These are phyloP conservation scores for Brachypodium distachyon DNA, from an alignment of 202 grass and related monocot species.

Conservation along the genomic window DNA sequence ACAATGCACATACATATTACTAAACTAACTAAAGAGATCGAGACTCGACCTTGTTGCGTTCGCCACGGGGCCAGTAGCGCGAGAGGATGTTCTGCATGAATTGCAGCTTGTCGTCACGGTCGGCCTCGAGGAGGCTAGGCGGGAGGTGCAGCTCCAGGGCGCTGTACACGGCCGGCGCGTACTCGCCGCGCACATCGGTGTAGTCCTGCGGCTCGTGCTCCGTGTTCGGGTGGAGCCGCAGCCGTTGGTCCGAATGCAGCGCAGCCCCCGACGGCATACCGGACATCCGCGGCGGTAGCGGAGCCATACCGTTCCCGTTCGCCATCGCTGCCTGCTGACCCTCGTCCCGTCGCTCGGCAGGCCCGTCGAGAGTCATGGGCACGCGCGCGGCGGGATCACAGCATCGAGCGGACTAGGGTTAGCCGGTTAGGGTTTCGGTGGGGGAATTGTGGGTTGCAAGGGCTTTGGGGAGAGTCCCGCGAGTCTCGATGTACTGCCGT, in stretches of 20 bases:
- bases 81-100: slow-evolving; percentile 78
- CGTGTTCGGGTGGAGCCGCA: slow-evolving; percentile 71
- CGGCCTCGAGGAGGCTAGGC: slow-evolving; percentile 65
- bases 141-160: slow-evolving; percentile 90
- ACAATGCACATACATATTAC: background rate
- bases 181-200: slow-evolving; percentile 64
- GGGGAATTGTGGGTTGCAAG: no score
- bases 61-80: slow-evolving; percentile 76
- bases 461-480: no score
- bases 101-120: slow-evolving; percentile 66
- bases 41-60: slow-evolving; percentile 67
- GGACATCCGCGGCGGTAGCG: background rate
- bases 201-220: slow-evolving; percentile 74
- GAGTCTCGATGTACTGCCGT: no score
- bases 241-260: slow-evolving; percentile 48
- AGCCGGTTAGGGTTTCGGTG: slow-evolving; percentile 12
- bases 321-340: slow-evolving; percentile 19
- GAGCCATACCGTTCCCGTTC: slow-evolving; percentile 35
- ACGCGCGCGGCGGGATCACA: slow-evolving; percentile 15
- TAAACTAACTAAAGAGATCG: background rate
- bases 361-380: slow-evolving; percentile 57
- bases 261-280: slow-evolving; percentile 10
- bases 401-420: slow-evolving; percentile 29
- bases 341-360: slow-evolving; percentile 48
- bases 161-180: slow-evolving; percentile 74